Conservation (phyloP, 2,329 filamentous ascomycete species). For the Hypoxylon sp. region DNA sequence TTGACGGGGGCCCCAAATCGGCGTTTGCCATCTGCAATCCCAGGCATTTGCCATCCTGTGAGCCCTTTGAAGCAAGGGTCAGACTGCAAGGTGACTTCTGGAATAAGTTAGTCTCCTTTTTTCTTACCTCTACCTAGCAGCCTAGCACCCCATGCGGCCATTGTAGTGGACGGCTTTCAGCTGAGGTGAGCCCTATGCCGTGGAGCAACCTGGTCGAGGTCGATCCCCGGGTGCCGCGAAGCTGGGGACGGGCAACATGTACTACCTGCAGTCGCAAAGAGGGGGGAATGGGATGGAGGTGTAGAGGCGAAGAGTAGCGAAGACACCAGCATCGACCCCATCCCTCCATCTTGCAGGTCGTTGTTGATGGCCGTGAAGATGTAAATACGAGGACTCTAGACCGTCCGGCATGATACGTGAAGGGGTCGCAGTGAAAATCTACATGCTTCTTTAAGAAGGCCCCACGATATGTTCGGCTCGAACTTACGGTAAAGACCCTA, state of each 20-base stretch:
- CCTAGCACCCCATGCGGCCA: constrained; percentile 2
- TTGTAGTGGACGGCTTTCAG: constrained; percentile 33
- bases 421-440: constrained; percentile 11
- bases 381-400: constrained; percentile 17
- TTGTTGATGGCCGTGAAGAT: not conserved
- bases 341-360: not conserved
- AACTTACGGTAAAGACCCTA: constrained; percentile 9
- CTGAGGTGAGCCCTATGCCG: constrained; percentile 38
- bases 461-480: not conserved
- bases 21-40: too few species aligned
- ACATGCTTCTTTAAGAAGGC: not conserved
- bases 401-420: constrained; percentile 12
- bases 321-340: not conserved
- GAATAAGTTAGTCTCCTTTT: constrained; percentile 29
- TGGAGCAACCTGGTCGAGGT: constrained; percentile 26
- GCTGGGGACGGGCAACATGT: constrained; percentile 10
- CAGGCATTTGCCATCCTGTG: not conserved
- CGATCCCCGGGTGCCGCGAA: constrained; percentile 24
- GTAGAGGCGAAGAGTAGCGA: not conserved
- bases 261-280: constrained; percentile 15
- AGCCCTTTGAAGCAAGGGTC: constrained; percentile 17
- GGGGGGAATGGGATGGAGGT: constrained; percentile 9
- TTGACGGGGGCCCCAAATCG: constrained; percentile 10
- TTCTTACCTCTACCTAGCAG: constrained; percentile 19
- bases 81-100: constrained; percentile 20